Conservation (phyloP, 331 rosid species). For the Dryas integrifolia region DNA sequence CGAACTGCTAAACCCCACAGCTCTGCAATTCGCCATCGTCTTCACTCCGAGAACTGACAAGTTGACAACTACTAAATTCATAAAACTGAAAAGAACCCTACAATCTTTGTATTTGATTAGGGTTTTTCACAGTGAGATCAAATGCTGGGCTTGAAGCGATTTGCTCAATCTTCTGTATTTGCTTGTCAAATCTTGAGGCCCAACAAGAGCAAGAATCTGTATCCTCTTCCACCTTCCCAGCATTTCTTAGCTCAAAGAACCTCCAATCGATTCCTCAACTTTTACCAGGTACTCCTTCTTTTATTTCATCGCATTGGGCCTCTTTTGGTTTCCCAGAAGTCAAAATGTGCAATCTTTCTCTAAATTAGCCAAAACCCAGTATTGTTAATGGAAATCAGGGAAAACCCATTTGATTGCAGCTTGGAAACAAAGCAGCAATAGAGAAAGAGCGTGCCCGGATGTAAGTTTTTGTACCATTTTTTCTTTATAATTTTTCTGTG, state of each 20-base stretch:
- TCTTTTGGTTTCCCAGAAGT: neutral
- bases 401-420: constrained; percentile 39
- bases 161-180: constrained; percentile 37
- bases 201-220: constrained; percentile 32
- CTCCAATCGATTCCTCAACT: constrained; percentile 75
- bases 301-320: neutral
- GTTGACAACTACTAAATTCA: neutral
- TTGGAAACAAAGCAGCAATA: constrained; percentile 60
- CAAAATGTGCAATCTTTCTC: neutral
- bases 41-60: neutral
- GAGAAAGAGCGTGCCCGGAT: constrained; percentile 80
- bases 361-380: neutral
- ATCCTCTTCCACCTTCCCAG: constrained; percentile 35
- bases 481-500: neutral
- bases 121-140: neutral
- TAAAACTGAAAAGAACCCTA: neutral
- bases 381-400: neutral
- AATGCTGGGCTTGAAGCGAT: constrained; percentile 53
- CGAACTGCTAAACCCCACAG: too few relatives aligned
- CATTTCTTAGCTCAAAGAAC: constrained; percentile 56
- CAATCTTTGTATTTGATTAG: neutral
- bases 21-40: neutral
- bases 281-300: constrained; percentile 52
- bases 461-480: constrained; percentile 45
- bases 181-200: constrained; percentile 30